Evolutionary conservation across 2,329 filamentous ascomycete genomes (phyloP).

Genomic region (Verticillium zaregamsianum): DNA sequence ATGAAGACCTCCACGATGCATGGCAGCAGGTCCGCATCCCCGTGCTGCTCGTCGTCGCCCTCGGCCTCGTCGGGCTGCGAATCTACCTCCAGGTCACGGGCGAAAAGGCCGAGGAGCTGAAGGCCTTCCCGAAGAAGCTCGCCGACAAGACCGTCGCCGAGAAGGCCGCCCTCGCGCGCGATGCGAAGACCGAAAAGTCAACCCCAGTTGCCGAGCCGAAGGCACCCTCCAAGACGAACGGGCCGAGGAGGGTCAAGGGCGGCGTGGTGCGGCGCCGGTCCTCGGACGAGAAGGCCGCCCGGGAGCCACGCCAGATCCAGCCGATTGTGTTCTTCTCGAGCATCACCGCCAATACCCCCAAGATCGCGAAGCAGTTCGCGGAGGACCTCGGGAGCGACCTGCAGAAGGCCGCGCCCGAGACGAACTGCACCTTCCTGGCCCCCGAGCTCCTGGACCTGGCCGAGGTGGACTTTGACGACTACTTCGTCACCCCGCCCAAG

Average conservation of each 20-base stretch:
- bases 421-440: constrained; percentile 38
- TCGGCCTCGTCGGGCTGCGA: constrained; percentile 9
- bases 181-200: constrained; percentile 6
- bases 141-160: constrained; percentile 8
- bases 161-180: constrained; percentile 5
- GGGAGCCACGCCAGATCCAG: constrained; percentile 51
- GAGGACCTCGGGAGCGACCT: constrained; percentile 50
- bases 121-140: constrained; percentile 8
- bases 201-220: constrained; percentile 19
- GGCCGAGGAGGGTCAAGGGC: constrained; percentile 47
- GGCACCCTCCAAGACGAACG: constrained; percentile 25
- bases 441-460: constrained; percentile 73
- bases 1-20: constrained; percentile 8
- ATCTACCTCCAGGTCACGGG: constrained; percentile 11
- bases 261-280: constrained; percentile 20
- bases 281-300: constrained; percentile 13
- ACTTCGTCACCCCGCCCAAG: constrained; percentile 76
- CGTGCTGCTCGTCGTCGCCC: constrained; percentile 8
- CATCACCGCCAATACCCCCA: constrained; percentile 78
- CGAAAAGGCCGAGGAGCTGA: constrained; percentile 7
- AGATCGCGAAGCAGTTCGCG: constrained; percentile 62
- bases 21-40: constrained; percentile 14
- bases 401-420: constrained; percentile 36
- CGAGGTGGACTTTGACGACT: constrained; percentile 89
- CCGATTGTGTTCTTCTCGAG: constrained; percentile 86